A percentile compares a stretch with the other conserved stretches of the same genome.
Evolutionary conservation across 306 rosid species (phyloP).

Genomic region (Medicago truncatula): DNA sequence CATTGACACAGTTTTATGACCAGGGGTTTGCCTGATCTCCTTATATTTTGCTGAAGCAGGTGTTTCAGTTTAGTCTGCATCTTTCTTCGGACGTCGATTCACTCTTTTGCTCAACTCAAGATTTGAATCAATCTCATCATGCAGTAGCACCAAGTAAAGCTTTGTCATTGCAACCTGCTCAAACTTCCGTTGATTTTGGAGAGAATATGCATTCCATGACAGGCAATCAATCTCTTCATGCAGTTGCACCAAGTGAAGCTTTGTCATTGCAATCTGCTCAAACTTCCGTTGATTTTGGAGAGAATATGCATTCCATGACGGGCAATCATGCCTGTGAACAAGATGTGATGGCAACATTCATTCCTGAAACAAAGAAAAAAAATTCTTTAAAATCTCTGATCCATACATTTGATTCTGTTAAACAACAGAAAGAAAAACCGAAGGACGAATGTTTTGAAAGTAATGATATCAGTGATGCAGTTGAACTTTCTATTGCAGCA

Average conservation of each 20-base stretch:
- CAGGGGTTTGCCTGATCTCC: constrained; percentile 29
- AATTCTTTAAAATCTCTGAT: constrained; percentile 42
- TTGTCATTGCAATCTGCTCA: constrained; percentile 46
- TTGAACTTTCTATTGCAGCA: constrained; percentile 80
- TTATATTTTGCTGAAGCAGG: constrained; percentile 54
- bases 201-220: constrained; percentile 43
- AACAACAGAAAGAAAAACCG: constrained; percentile 46
- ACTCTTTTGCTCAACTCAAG: constrained; percentile 50
- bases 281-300: constrained; percentile 46
- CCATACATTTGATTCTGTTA: constrained; percentile 45
- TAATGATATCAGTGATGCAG: constrained; percentile 61
- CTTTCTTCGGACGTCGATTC: constrained; percentile 67
- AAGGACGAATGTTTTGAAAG: constrained; percentile 43
- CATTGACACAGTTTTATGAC: constrained; percentile 1
- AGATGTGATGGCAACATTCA: constrained; percentile 37
- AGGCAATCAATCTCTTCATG: constrained; percentile 49
- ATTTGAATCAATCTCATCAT: constrained; percentile 53
- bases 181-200: constrained; percentile 45
- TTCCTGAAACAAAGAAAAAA: constrained; percentile 45
- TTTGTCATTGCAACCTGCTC: constrained; percentile 44
- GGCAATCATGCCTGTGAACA: constrained; percentile 40
- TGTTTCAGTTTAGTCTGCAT: constrained; percentile 65
- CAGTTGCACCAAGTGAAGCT: constrained; percentile 44
- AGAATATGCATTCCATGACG: constrained; percentile 40
- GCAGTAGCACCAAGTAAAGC: constrained; percentile 44